Conservation (phyloP, 1,284 basidiomycete species). For the Porphyrellus sp. region DNA sequence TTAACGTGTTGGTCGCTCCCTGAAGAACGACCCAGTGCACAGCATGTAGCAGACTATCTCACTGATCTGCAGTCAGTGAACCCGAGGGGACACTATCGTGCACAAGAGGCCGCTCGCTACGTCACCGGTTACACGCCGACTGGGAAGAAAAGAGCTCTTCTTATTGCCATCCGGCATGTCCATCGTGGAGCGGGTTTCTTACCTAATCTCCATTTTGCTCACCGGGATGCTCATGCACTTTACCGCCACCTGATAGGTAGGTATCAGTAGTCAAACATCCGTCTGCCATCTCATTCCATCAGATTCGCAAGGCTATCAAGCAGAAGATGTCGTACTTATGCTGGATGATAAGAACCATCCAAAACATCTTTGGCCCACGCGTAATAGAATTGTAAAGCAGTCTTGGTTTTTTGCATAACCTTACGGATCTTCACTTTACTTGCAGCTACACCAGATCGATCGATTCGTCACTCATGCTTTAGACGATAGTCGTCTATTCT, state of each 20-base stretch:
- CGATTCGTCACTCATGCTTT: too few relatives aligned
- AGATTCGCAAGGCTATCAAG: conserved; percentile 27
- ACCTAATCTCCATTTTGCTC: conserved; percentile 18
- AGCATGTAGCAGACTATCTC: too few relatives aligned
- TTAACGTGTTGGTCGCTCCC: conserved; percentile 5
- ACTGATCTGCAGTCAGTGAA: too few relatives aligned
- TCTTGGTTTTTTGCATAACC: too few relatives aligned
- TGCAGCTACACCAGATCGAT: too few relatives aligned
- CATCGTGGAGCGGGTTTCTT: conserved; percentile 5
- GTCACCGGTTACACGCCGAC: too few relatives aligned
- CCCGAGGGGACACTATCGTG: too few relatives aligned
- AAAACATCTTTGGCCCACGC: conserved; percentile 26
- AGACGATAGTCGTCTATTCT: too few relatives aligned
- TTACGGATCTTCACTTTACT: too few relatives aligned
- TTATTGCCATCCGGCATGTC: conserved; percentile 22
- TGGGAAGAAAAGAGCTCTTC: conserved; percentile 25
- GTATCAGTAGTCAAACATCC: not conserved
- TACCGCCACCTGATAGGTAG: conserved; percentile 18
- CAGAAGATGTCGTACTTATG: conserved; percentile 33
- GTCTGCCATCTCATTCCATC: conserved; percentile 1
- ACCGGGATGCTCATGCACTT: conserved; percentile 22
- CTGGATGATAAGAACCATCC: conserved; percentile 24
- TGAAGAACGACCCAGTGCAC: too few relatives aligned
- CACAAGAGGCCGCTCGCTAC: too few relatives aligned
- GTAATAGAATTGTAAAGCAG: conserved; percentile 33